A percentile compares a stretch with the other conserved stretches of the same genome.
Evolutionary conservation across 805 yeast genomes (phyloP).

Genomic region (Wickerhamomyces xylosicus): DNA sequence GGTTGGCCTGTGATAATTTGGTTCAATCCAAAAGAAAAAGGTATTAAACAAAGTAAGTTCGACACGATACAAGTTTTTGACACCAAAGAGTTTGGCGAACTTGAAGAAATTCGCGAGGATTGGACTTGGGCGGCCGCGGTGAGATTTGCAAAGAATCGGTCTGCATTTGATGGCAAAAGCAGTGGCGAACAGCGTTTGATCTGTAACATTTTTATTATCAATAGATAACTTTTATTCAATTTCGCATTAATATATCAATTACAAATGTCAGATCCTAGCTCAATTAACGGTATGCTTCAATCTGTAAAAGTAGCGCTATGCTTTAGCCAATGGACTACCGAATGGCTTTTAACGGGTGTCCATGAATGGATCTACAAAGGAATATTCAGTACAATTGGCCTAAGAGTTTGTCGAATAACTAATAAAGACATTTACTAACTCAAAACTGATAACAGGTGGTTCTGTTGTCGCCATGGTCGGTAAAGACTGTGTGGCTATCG

Average conservation of each 20-base stretch:
- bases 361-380: background rate
- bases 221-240: background rate
- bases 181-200: background rate
- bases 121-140: too few relatives aligned
- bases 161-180: background rate
- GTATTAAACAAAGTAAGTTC: too few relatives aligned
- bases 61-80: too few relatives aligned
- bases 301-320: too few relatives aligned
- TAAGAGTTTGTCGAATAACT: background rate
- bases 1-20: too few relatives aligned
- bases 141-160: background rate
- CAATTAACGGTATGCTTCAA: conserved; percentile 55
- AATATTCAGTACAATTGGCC: background rate
- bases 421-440: background rate
- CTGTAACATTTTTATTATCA: background rate
- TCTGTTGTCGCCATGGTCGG: conserved; percentile 98
- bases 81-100: background rate
- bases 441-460: conserved; percentile 48
- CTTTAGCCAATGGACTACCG: background rate
- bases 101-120: too few relatives aligned
- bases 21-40: too few relatives aligned
- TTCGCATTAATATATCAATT: too few relatives aligned
- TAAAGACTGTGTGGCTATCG: conserved; percentile 96
- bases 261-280: conserved; percentile 66
- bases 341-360: background rate